Conservation (phyloP, 2,329 filamentous ascomycete genomes). For the Talaromyces amestolkiae region DNA sequence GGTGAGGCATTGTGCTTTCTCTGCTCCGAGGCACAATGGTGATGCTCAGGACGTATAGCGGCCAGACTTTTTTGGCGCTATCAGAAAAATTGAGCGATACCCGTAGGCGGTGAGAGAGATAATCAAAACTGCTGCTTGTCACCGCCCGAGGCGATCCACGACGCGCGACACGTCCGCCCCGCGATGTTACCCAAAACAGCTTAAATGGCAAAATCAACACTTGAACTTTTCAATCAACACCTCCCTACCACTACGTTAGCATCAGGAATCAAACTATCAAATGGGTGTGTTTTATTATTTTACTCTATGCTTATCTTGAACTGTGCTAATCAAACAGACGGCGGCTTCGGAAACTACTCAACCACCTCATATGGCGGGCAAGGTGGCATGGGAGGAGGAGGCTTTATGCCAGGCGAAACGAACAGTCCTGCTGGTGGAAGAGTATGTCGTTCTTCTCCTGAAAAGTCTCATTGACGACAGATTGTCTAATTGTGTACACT, state of each 20-base stretch:
- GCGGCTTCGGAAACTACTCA: slow-evolving; percentile 47
- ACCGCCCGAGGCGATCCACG: slow-evolving; percentile 31
- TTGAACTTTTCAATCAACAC: neutral
- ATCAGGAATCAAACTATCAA: neutral
- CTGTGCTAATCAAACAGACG: slow-evolving; percentile 26
- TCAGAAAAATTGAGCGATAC: slow-evolving; percentile 25
- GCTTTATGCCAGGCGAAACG: slow-evolving; percentile 57
- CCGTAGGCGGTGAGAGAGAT: slow-evolving; percentile 31
- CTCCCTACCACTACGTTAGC: neutral
- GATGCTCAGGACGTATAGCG: neutral
- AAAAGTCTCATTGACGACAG: no score
- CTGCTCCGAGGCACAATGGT: neutral
- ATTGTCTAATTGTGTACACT: slow-evolving; percentile 3
- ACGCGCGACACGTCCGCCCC: slow-evolving; percentile 39
- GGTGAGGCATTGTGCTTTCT: slow-evolving; percentile 60
- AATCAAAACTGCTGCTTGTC: slow-evolving; percentile 13
- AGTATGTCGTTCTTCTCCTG: slow-evolving; percentile 26
- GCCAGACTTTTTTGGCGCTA: slow-evolving; percentile 18
- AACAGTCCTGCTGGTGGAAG: slow-evolving; percentile 48
- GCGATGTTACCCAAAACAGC: slow-evolving; percentile 31
- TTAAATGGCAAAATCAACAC: slow-evolving; percentile 33
- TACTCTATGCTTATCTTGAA: neutral
- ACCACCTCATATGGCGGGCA: slow-evolving; percentile 58
- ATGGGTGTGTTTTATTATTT: slow-evolving; percentile 30
- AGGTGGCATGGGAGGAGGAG: slow-evolving; percentile 56